Base-by-base conservation (phyloP, 345 rosid species). In the Euphorbia tirucalli region DNA sequence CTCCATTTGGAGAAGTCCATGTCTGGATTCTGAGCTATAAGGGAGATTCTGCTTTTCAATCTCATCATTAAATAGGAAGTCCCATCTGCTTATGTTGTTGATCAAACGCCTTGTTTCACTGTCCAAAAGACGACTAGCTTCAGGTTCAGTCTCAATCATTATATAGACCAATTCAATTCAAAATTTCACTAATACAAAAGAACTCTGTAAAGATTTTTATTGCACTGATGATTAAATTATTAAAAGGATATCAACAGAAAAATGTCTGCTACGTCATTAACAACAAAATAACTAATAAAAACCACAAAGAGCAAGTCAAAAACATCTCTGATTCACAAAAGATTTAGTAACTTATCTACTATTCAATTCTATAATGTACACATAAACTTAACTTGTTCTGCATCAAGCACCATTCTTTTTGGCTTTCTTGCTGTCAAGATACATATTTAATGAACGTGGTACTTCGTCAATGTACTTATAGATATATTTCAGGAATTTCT, bases 71-170 rank as follows among this genome's bases (percentile, higher is more conserved):
- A 5, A 78, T 65, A 0, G 80, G 78, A 37, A 70, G 75, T 1
- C 78, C 80, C 72, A 65, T 3, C 66, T 65, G 70, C 65, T 70
- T 73, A 75, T 73, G 83, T n/a, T n/a, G n/a, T n/a, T n/a, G n/a
- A n/a, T n/a, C n/a, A n/a, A n/a, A n/a, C n/a, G n/a, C n/a, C n/a
- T n/a, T n/a, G n/a, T n/a, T n/a, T n/a, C n/a, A n/a, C n/a, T n/a
- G n/a, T n/a, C n/a, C n/a, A n/a, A n/a, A n/a, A n/a, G n/a, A n/a
- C n/a, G n/a, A n/a, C n/a, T n/a, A n/a, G n/a, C n/a, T n/a, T 77
- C 74, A 0, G 81, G 81, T 44, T 81, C 81, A 16, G 60, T 74
- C 55, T 80, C 68, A 56, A 71, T n/a, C n/a, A n/a, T n/a, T n/a
- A n/a, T n/a, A n/a, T n/a, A n/a, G n/a, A n/a, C n/a, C n/a, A n/a